Conservation (phyloP, 345 rosid species). For the Brassica nigra region DNA sequence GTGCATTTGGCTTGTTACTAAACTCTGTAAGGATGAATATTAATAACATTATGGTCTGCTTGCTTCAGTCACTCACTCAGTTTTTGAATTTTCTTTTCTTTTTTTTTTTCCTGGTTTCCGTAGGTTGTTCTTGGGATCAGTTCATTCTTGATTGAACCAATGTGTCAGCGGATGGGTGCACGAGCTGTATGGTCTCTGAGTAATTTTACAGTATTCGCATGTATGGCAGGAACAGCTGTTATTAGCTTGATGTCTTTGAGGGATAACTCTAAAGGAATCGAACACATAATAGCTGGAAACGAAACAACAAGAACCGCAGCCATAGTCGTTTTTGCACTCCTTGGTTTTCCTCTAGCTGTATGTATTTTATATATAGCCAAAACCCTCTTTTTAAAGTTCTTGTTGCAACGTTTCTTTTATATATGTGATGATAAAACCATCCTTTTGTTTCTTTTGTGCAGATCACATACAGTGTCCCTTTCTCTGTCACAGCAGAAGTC, state of each 20-base stretch:
- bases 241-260: constrained; percentile 69
- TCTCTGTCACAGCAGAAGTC: constrained; percentile 91
- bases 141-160: constrained; percentile 85
- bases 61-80: background rate
- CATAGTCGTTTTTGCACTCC: constrained; percentile 77
- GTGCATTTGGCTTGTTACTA: constrained; percentile 99
- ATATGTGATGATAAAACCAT: background rate
- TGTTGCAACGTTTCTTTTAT: constrained; percentile 7
- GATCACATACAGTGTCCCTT: constrained; percentile 94
- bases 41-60: background rate
- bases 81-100: background rate
- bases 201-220: constrained; percentile 79
- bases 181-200: constrained; percentile 90
- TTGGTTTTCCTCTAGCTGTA: constrained; percentile 98
- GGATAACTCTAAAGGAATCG: constrained; percentile 57
- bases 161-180: constrained; percentile 83
- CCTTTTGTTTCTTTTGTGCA: constrained; percentile 39
- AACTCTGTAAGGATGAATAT: constrained; percentile 82
- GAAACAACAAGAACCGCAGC: constrained; percentile 67
- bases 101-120: background rate
- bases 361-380: constrained; percentile 31
- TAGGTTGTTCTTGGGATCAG: constrained; percentile 96
- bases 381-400: background rate
- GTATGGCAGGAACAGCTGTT: constrained; percentile 82
- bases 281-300: constrained; percentile 61